A percentile compares a stretch with the other conserved stretches of the same genome.
Evolutionary conservation across 2,329 filamentous ascomycete species (phyloP).

Genomic region (Capronia americana): DNA sequence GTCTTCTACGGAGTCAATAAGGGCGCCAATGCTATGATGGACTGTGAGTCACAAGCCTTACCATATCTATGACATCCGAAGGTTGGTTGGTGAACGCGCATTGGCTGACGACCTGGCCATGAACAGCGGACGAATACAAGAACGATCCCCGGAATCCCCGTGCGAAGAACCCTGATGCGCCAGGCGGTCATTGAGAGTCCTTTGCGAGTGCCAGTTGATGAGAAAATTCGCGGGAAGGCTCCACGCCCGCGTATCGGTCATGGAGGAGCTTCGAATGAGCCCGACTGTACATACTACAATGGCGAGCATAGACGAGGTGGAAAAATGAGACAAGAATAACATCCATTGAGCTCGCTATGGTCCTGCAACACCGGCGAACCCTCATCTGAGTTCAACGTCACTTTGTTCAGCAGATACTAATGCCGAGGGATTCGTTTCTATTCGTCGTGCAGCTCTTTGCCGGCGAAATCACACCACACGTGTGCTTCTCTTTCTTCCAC

Average conservation of each 20-base stretch:
- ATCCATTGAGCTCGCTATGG: background rate
- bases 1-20: constrained; percentile 93
- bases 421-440: background rate
- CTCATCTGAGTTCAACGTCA: background rate
- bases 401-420: background rate
- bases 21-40: constrained; percentile 75
- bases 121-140: constrained; percentile 87
- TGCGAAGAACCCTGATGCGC: constrained; percentile 41
- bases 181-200: constrained; percentile 22
- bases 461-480: background rate
- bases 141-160: constrained; percentile 86
- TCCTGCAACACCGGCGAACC: background rate
- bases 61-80: too few species aligned
- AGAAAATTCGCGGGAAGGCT: background rate
- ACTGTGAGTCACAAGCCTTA: constrained; percentile 65
- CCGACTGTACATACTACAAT: constrained; percentile 34
- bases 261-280: constrained; percentile 14
- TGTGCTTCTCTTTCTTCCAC: background rate
- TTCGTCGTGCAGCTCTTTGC: background rate
- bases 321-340: constrained; percentile 23
- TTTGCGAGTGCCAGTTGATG: background rate
- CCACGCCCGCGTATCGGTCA: background rate
- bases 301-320: constrained; percentile 31
- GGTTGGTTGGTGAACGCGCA: background rate
- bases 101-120: constrained; percentile 38